These are phyloP conservation scores for Phoenix roebelenii DNA, from an alignment of 176 grass and related monocot genomes.

Conservation along the genomic window DNA sequence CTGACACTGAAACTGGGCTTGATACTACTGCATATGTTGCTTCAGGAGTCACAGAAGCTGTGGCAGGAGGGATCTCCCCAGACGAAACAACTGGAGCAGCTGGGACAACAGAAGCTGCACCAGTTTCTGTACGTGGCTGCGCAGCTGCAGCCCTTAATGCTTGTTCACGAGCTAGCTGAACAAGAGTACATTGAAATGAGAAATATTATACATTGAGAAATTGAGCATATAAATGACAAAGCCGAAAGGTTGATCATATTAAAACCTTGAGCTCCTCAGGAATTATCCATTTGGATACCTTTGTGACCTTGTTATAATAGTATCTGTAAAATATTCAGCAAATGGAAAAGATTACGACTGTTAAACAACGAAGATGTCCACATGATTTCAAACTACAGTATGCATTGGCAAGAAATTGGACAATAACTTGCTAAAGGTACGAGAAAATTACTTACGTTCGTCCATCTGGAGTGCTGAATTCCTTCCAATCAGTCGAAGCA, in stretches of 20 bases:
- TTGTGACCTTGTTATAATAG: constrained; percentile 68
- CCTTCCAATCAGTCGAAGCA: constrained; percentile 90
- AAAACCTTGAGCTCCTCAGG: constrained; percentile 88
- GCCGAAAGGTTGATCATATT: too few species aligned
- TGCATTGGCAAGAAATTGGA: not conserved
- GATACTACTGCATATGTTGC: constrained; percentile 25
- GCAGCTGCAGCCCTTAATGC: constrained; percentile 49
- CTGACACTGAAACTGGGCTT: constrained; percentile 29
- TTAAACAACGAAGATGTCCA: too few species aligned
- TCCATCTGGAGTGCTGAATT: constrained; percentile 76
- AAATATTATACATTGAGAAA: too few species aligned
- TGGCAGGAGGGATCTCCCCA: constrained; percentile 1
- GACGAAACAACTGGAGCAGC: constrained; percentile 20
- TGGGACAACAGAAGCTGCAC: constrained; percentile 21
- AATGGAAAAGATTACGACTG: not conserved
- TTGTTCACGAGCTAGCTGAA: constrained; percentile 79
- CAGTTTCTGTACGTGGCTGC: constrained; percentile 20
- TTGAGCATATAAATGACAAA: too few species aligned
- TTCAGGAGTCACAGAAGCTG: not conserved
- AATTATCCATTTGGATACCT: constrained; percentile 93
- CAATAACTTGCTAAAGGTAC: not conserved
- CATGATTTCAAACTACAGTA: too few species aligned
- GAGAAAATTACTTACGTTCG: constrained; percentile 53
- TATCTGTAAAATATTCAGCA: constrained; percentile 26
- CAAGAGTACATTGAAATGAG: not conserved